Evolutionary conservation across 371 early-diverging fungal species (phyloP).

Genomic region (Mucor velutinosus): DNA sequence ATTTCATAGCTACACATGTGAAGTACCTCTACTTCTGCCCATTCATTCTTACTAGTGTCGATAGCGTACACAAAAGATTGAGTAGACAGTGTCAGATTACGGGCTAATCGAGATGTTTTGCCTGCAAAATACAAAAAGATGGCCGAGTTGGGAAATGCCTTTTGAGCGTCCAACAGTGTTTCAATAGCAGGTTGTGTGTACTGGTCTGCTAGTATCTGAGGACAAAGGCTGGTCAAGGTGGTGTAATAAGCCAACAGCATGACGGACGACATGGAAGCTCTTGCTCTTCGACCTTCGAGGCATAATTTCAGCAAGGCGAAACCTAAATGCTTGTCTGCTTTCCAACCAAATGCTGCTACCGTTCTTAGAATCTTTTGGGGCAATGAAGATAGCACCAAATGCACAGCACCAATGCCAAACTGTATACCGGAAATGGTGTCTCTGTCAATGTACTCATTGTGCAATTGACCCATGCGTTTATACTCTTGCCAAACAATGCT

Average conservation of each 20-base stretch:
- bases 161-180: constrained; percentile 53
- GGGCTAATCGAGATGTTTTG: constrained; percentile 46
- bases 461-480: constrained; percentile 40
- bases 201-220: constrained; percentile 33
- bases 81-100: constrained; percentile 34
- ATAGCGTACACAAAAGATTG: constrained; percentile 45
- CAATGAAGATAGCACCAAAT: constrained; percentile 59
- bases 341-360: constrained; percentile 58
- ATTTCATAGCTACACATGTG: constrained; percentile 56
- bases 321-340: constrained; percentile 59
- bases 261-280: constrained; percentile 59
- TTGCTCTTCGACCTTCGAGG: constrained; percentile 47
- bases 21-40: constrained; percentile 37
- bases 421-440: constrained; percentile 53
- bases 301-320: constrained; percentile 57
- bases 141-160: constrained; percentile 51
- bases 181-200: constrained; percentile 54
- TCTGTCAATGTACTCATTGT: constrained; percentile 45
- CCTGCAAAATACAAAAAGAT: constrained; percentile 65
- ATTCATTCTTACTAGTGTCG: constrained; percentile 43
- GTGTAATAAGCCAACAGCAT: constrained; percentile 53
- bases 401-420: constrained; percentile 59
- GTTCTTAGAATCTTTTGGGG: constrained; percentile 57
- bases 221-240: constrained; percentile 32
- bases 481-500: constrained; percentile 53